Conservation (phyloP, 805 yeast species). For the Candida xyloterini region DNA sequence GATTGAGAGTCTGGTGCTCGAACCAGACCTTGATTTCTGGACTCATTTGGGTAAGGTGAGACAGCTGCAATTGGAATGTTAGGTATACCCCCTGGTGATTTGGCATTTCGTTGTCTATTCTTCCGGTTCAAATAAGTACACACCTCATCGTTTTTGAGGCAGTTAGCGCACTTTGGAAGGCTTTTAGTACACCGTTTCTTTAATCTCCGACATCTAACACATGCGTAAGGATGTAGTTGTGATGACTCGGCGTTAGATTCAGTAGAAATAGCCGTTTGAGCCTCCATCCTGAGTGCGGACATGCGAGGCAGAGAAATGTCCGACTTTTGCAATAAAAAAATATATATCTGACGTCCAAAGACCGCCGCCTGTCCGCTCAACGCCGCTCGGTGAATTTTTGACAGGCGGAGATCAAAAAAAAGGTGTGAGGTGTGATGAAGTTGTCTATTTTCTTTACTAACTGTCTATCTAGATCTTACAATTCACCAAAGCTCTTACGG, state of each 20-base stretch:
- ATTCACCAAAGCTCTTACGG: conserved; percentile 35
- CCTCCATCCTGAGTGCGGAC: neutral
- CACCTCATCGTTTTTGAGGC: conserved; percentile 35
- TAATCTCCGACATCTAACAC: conserved; percentile 45
- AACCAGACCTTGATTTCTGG: neutral
- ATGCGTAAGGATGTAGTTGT: conserved; percentile 31
- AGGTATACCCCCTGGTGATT: neutral
- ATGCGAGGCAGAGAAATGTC: conserved; percentile 4
- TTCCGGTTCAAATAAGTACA: conserved; percentile 44
- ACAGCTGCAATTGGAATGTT: neutral
- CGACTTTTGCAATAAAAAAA: conserved; percentile 3
- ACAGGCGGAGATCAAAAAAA: conserved; percentile 3
- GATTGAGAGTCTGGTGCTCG: conserved; percentile 1
- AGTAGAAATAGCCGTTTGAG: neutral
- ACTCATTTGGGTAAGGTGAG: neutral
- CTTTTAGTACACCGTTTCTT: conserved; percentile 50
- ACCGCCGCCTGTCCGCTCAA: neutral
- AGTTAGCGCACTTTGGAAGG: conserved; percentile 42
- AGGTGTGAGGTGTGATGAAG: neutral
- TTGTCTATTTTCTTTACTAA: neutral
- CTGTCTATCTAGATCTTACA: neutral
- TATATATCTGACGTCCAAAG: neutral
- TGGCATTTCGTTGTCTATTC: conserved; percentile 20
- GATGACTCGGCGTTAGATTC: neutral
- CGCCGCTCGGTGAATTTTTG: conserved; percentile 1